Evolutionary conservation across 768 basidiomycete genomes (phyloP).

Genomic region (Strobilomyces dryophilus): DNA sequence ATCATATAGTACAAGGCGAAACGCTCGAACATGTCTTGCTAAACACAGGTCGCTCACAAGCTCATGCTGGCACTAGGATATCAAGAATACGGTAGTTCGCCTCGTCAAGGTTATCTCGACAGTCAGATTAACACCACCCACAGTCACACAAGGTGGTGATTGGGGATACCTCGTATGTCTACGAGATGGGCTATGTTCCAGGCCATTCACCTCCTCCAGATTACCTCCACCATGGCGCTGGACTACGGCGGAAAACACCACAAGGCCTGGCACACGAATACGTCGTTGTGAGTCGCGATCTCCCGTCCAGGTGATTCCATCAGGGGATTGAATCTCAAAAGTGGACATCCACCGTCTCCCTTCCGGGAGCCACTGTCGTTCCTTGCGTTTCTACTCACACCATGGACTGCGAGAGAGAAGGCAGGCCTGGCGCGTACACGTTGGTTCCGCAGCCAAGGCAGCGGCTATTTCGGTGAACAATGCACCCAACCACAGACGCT

Average conservation of each 20-base stretch:
- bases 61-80: slow-evolving; percentile 49
- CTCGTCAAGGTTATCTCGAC: background rate
- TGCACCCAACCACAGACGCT: slow-evolving; percentile 48
- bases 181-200: background rate
- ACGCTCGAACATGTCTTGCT: background rate
- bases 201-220: slow-evolving; percentile 20
- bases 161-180: slow-evolving; percentile 38
- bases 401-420: slow-evolving; percentile 25
- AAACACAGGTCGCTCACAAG: slow-evolving; percentile 39
- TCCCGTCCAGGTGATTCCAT: background rate
- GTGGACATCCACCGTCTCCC: slow-evolving; percentile 29
- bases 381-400: slow-evolving; percentile 23
- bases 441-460: slow-evolving; percentile 17
- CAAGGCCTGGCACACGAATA: slow-evolving; percentile 53
- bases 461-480: slow-evolving; percentile 30
- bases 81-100: slow-evolving; percentile 39
- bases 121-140: background rate
- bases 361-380: slow-evolving; percentile 21
- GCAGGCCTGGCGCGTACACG: slow-evolving; percentile 15
- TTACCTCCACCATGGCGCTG: slow-evolving; percentile 31
- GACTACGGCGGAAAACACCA: slow-evolving; percentile 38
- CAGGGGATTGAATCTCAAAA: slow-evolving; percentile 1
- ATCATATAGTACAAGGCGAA: background rate
- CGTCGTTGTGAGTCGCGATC: background rate
- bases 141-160: slow-evolving; percentile 49